phyloP scores from a whole-genome alignment of 768 basidiomycete species.

The Naganishia randhawae region DNA sequence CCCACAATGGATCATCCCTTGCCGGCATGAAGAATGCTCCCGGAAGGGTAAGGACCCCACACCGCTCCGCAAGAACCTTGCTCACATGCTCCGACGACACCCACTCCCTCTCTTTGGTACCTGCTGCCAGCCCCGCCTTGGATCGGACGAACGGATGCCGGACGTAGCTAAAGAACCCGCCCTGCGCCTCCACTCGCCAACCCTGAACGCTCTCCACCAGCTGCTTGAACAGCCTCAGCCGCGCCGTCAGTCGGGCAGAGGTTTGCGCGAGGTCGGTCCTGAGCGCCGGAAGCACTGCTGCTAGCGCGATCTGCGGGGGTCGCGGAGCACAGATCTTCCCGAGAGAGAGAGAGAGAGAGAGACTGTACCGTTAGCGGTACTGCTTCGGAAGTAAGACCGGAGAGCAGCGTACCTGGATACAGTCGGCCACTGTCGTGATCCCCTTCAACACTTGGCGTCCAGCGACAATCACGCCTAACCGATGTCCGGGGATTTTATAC shows the following conservation, averaged over 20 bases:
- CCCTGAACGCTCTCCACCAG: slow-evolving; percentile 54
- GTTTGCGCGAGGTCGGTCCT: slow-evolving; percentile 58
- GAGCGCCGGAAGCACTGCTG: slow-evolving; percentile 58
- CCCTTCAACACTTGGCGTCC: slow-evolving; percentile 59
- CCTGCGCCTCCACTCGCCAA: slow-evolving; percentile 65
- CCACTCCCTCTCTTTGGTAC: slow-evolving; percentile 55
- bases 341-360: no score
- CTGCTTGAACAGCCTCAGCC: slow-evolving; percentile 60
- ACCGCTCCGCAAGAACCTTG: slow-evolving; percentile 59
- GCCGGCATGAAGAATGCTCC: slow-evolving; percentile 60
- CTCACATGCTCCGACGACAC: slow-evolving; percentile 58
- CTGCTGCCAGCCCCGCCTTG: slow-evolving; percentile 39
- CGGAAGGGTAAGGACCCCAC: slow-evolving; percentile 67
- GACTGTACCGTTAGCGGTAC: no score
- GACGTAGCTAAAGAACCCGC: slow-evolving; percentile 77
- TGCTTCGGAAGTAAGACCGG: no score
- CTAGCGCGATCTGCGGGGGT: slow-evolving; percentile 65
- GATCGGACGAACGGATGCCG: slow-evolving; percentile 42
- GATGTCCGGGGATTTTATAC: slow-evolving; percentile 75
- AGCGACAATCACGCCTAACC: slow-evolving; percentile 68
- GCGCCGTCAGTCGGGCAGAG: slow-evolving; percentile 56
- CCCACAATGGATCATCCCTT: slow-evolving; percentile 32
- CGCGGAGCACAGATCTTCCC: slow-evolving; percentile 68
- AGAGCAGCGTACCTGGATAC: slow-evolving; percentile 57
- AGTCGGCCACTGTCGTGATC: slow-evolving; percentile 66